These are phyloP conservation scores for Xerocomus brunneocitrinus DNA, from an alignment of 768 basidiomycete genomes.

Conservation along the genomic window DNA sequence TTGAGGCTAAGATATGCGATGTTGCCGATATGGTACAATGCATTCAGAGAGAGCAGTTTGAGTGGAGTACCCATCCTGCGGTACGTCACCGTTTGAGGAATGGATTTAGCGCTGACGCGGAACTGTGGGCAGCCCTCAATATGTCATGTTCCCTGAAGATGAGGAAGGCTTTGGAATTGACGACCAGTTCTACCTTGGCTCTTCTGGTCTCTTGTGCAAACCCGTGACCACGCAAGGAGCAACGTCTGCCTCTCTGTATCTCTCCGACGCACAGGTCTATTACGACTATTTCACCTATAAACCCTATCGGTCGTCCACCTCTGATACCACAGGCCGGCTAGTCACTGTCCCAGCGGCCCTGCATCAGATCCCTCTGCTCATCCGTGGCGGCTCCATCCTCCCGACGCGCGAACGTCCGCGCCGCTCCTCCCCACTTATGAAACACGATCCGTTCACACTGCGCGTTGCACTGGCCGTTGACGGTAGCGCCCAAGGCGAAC, in stretches of 20 bases:
- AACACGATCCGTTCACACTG: constrained; percentile 88
- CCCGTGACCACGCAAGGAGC: constrained; percentile 77
- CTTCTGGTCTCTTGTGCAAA: constrained; percentile 85
- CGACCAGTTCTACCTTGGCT: constrained; percentile 91
- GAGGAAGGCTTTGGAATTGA: constrained; percentile 81
- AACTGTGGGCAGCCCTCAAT: constrained; percentile 71
- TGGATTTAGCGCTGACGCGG: neutral
- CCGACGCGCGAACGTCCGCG: constrained; percentile 85
- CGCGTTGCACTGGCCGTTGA: constrained; percentile 70
- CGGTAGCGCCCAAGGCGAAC: constrained; percentile 64
- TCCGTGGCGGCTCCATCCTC: constrained; percentile 89
- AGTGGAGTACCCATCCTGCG: constrained; percentile 80
- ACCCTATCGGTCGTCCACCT: constrained; percentile 55
- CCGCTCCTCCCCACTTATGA: constrained; percentile 83
- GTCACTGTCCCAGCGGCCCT: constrained; percentile 80
- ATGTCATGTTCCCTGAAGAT: constrained; percentile 89
- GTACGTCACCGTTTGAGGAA: constrained; percentile 37
- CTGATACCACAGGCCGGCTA: constrained; percentile 48
- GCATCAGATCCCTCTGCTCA: constrained; percentile 74
- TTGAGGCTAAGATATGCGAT: constrained; percentile 81
- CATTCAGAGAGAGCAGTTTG: constrained; percentile 83
- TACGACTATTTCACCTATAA: constrained; percentile 85
- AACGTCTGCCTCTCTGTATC: constrained; percentile 69
- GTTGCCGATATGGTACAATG: constrained; percentile 96
- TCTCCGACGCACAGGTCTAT: constrained; percentile 89